Conservation (phyloP, 176 grass and related monocot species). For the Lolium perenne region DNA sequence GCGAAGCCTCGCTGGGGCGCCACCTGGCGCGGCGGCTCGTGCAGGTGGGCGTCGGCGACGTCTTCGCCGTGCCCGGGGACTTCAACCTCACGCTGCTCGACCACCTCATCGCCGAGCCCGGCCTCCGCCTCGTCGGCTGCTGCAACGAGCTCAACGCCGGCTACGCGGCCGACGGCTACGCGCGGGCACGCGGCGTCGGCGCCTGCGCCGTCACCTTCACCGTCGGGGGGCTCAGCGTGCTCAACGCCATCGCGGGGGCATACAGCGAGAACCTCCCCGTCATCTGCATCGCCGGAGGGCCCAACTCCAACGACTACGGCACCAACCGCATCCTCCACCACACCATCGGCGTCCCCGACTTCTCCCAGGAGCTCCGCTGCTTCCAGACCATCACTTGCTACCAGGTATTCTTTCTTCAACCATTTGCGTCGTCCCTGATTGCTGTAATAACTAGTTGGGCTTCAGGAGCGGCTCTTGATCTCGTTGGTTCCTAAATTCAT, state of each 20-base stretch:
- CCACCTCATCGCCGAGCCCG: slow-evolving; percentile 63
- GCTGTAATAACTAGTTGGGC: background rate
- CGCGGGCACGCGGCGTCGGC: slow-evolving; percentile 71
- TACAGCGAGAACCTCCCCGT: slow-evolving; percentile 96
- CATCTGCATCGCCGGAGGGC: slow-evolving; percentile 88
- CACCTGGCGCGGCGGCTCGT: no score
- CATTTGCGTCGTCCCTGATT: background rate
- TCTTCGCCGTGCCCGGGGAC: no score
- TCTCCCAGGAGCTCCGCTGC: slow-evolving; percentile 86
- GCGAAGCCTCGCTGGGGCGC: background rate
- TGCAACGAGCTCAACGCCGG: slow-evolving; percentile 95
- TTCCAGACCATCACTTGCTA: slow-evolving; percentile 87
- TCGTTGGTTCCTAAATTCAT: slow-evolving; percentile 2
- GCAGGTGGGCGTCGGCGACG: no score
- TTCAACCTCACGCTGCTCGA: no score
- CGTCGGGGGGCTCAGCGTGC: slow-evolving; percentile 86
- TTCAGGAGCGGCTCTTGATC: background rate
- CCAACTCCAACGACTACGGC: slow-evolving; percentile 93
- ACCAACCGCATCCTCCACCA: slow-evolving; percentile 93
- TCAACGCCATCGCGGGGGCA: slow-evolving; percentile 92
- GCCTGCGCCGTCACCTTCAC: slow-evolving; percentile 91
- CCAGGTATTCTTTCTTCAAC: slow-evolving; percentile 45
- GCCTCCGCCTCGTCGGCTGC: slow-evolving; percentile 81
- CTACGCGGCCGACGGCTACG: slow-evolving; percentile 89
- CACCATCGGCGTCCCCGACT: slow-evolving; percentile 88